Evolutionary conservation across 2,329 filamentous ascomycete species (phyloP), one percentile per base, ranked within the genome.

Genomic region (Erysiphe pulchra): DNA sequence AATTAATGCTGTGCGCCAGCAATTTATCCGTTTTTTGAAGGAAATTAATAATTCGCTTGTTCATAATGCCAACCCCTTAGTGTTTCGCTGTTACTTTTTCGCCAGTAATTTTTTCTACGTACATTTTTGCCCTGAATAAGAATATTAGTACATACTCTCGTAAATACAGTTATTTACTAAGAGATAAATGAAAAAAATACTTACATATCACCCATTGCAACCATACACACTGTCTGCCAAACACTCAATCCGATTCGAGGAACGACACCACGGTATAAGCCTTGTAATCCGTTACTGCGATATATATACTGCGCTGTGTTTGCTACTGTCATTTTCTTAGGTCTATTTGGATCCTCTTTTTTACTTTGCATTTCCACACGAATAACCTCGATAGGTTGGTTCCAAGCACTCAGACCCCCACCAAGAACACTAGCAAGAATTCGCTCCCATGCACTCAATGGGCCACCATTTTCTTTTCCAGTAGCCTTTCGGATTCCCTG

Each of bases 151-250:
- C 6, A 18, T 28, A 38, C 18, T 24, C 6, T 24, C 6, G 20
- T 24, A 24, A 6, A 24, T 24, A 3, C 6, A 6, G 6, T 3
- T 24, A 24, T 24, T 3, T 6, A 24, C 6, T 24, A 24, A 24
- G 20, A 6, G 32, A 12, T 12, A 33, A 49, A 47, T 37, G 32
- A 40, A 51, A 36, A 44, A 45, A 48, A 45, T 55, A 75, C 84
- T 70, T 67, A 92, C 85, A 92, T 86, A 67, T 95, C 90, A 66
- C 90, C 90, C 64, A 95, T 71, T 59, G 87, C 90, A 65, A 98
- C 90, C 90, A 98, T 98, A 73, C 90, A 98, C 59, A 98, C 80
- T 50, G 90, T 98, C 73, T 98, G 90, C 90, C 90, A 98, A 67
- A 98, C 75, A 60, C 90, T 80, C 52, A 98, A 77, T 55, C 86